Conservation (phyloP, 225 moss, liverwort and hornwort genomes). For the Bryoerythrophyllum caledonicum region DNA sequence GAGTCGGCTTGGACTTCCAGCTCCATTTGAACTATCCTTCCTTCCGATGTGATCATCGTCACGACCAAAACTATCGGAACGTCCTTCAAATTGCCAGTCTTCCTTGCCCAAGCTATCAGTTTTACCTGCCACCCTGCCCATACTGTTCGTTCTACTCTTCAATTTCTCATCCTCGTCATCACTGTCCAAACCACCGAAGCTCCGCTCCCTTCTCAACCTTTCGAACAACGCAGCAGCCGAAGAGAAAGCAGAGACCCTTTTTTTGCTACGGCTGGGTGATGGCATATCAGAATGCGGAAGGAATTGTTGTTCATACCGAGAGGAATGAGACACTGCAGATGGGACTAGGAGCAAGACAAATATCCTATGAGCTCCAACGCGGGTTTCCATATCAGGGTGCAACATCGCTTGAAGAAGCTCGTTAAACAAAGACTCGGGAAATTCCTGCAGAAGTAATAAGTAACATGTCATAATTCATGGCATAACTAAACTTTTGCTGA, state of each 20-base stretch:
- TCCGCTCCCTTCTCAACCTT: conserved; percentile 68
- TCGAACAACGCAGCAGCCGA: conserved; percentile 88
- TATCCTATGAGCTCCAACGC: conserved; percentile 76
- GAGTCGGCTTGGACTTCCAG: conserved; percentile 55
- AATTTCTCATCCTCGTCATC: conserved; percentile 56
- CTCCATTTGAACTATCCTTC: conserved; percentile 31
- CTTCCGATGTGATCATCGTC: conserved; percentile 50
- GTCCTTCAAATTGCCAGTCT: conserved; percentile 43
- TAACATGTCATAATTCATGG: conserved; percentile 1
- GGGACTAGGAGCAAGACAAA: conserved; percentile 84
- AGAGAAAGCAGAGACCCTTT: conserved; percentile 70
- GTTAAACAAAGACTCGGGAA: conserved; percentile 82
- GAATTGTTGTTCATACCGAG: conserved; percentile 52
- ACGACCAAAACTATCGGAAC: conserved; percentile 53
- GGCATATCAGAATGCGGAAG: conserved; percentile 52
- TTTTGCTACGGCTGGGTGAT: conserved; percentile 54
- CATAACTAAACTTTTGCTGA: background rate
- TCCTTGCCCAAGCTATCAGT: conserved; percentile 45
- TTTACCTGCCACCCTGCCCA: conserved; percentile 41
- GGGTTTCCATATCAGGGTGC: conserved; percentile 82
- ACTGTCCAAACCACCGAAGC: conserved; percentile 45
- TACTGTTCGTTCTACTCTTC: conserved; percentile 50
- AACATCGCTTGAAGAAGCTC: conserved; percentile 90
- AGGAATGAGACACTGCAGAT: conserved; percentile 46
- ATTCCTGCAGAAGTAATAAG: conserved; percentile 56